Evolutionary conservation across 805 yeast species (phyloP).

Genomic region (Lachancea dasiensis): DNA sequence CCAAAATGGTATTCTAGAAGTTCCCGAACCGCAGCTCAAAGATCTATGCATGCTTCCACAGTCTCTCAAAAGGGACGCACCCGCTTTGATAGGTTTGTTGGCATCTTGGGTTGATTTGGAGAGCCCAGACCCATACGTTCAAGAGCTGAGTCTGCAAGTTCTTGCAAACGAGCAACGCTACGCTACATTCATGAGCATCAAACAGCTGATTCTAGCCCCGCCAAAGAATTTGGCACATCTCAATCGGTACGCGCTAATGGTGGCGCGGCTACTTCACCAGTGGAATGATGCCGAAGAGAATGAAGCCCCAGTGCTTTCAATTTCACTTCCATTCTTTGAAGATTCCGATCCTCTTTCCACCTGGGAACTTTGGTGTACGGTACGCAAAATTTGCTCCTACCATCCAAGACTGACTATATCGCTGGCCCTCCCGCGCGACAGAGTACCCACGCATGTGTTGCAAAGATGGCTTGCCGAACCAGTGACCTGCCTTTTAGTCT

Average conservation of each 20-base stretch:
- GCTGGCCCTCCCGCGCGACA: constrained; percentile 61
- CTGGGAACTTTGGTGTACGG: constrained; percentile 73
- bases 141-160: constrained; percentile 52
- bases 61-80: constrained; percentile 8
- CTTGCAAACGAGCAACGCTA: constrained; percentile 52
- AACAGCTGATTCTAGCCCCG: constrained; percentile 53
- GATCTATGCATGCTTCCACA: constrained; percentile 32
- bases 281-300: constrained; percentile 24
- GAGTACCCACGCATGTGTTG: constrained; percentile 44
- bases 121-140: constrained; percentile 41
- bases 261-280: constrained; percentile 32
- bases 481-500: constrained; percentile 48
- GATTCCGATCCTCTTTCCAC: constrained; percentile 50
- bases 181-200: constrained; percentile 54
- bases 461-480: constrained; percentile 69
- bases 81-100: constrained; percentile 46
- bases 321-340: constrained; percentile 46
- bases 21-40: constrained; percentile 30
- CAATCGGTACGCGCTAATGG: constrained; percentile 43
- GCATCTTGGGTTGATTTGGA: constrained; percentile 71
- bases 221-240: constrained; percentile 52
- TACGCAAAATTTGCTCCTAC: constrained; percentile 50
- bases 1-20: constrained; percentile 14
- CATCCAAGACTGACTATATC: constrained; percentile 59
- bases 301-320: constrained; percentile 36